Base-by-base conservation (phyloP, 2,329 filamentous ascomycete species). In the Monilinia laxa region DNA sequence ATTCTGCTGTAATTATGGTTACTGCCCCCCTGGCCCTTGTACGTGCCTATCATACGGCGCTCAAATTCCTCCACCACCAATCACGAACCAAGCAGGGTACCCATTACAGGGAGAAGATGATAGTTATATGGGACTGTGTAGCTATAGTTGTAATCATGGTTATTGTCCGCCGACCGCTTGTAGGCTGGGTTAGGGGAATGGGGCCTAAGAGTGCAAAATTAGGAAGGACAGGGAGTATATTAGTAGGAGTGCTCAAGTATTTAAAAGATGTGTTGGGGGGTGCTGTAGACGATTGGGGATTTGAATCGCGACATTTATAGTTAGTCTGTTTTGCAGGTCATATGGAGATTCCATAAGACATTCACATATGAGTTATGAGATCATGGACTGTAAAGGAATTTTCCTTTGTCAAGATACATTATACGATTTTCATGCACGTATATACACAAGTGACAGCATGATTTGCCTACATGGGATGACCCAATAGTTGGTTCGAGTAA, bases 91-190 rank as follows among this genome's bases (percentile, higher is more conserved):
- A 1, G 54, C 74, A 6, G 78, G 79, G 0, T 78, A 77, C 54
- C 78, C 79, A 4, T 60, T 76, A 2, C 65, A 72, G 1, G 77
- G 77, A 1, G 70, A 76, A 45, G 72, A 74, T 45, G 75, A 77
- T 4, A 73, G 75, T 2, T 83, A 82, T 68, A 68, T 77, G 51
- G 80, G 80, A 0, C 75, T 83, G 18, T 83, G 81, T 68, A 81
- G 78, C 67, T 83, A 77, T 69, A 76, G 79, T 11, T 82, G 80
- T 54, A 79, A 78, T 68, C 79, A 81, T 70, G 81, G 80, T 0
- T 82, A 83, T 67, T 65, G 63, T 40, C 63, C 63, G 5, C 12
- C 40, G 5, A 65, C 51, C 35, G 63, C 51, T 51, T 65, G 54
- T 49, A 63, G 45, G 64, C 62, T 42, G 35, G 60, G 25, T 20